phyloP scores from a whole-genome alignment of 208 protist species.

The Acanthamoeba culbertsoni region DNA sequence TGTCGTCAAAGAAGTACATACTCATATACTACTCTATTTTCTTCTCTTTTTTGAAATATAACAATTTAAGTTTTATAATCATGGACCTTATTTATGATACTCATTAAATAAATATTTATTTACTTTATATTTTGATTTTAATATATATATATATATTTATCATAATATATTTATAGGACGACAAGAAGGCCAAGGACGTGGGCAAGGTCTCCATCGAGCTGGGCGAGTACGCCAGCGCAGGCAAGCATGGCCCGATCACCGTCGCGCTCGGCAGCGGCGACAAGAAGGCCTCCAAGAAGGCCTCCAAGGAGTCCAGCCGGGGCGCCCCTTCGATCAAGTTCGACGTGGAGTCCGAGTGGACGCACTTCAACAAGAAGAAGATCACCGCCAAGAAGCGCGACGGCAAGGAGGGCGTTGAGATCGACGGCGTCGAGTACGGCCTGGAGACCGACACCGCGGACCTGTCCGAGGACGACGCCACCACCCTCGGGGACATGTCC shows the following conservation, averaged over 20 bases:
- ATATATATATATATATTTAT: too few species aligned
- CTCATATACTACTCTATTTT: not conserved
- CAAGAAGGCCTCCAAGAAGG: not conserved
- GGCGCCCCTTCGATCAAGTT: not conserved
- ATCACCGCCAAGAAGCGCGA: not conserved
- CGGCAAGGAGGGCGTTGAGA: not conserved
- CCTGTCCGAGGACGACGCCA: not conserved
- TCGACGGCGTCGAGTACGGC: slow-evolving; percentile 4
- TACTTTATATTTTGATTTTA: too few species aligned
- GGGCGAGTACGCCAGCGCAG: not conserved
- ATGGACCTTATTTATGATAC: not conserved
- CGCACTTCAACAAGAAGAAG: slow-evolving; percentile 44
- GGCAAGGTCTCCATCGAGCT: not conserved
- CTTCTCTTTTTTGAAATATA: not conserved
- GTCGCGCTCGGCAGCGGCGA: not conserved
- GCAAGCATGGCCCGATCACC: not conserved
- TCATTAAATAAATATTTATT: too few species aligned
- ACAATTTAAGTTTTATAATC: not conserved
- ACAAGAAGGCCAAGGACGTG: not conserved
- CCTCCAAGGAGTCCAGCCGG: not conserved
- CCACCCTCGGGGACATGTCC: not conserved
- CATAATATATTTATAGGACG: too few species aligned
- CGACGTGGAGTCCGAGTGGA: not conserved
- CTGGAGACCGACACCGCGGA: not conserved
- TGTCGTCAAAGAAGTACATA: not conserved